Percentiles rank a stretch among this genome's conserved stretches.
Evolutionary conservation across 495 filamentous ascomycete genomes (phyloP).

Genomic region (Neurospora sp.): DNA sequence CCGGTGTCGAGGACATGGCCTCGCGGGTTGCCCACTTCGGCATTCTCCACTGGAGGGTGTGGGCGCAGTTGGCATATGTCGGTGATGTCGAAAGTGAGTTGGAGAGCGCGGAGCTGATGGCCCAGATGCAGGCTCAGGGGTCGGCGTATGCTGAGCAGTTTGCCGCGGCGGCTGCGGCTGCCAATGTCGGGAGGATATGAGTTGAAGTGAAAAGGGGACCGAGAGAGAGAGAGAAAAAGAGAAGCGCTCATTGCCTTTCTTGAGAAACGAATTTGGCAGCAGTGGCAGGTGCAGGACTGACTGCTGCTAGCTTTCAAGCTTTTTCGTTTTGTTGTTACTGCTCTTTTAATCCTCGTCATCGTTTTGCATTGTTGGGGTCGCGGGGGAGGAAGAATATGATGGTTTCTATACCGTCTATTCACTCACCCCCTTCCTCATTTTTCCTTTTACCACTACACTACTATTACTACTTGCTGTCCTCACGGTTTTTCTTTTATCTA

Average conservation of each 20-base stretch:
- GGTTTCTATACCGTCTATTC: neutral
- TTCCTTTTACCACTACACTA: neutral
- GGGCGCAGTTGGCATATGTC: slow-evolving; percentile 61
- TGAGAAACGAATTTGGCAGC: neutral
- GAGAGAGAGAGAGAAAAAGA: neutral
- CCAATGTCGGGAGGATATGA: neutral
- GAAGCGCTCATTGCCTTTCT: neutral
- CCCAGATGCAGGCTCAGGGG: neutral
- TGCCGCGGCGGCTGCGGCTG: neutral
- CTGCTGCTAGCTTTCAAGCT: neutral
- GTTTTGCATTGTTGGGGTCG: neutral
- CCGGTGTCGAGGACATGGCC: slow-evolving; percentile 55
- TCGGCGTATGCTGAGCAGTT: neutral
- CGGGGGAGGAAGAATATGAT: neutral
- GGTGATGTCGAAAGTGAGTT: slow-evolving; percentile 20
- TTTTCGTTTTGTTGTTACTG: neutral
- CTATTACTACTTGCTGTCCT: neutral
- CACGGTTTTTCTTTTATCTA: neutral
- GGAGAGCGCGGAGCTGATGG: neutral
- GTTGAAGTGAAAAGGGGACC: neutral
- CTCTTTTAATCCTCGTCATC: neutral
- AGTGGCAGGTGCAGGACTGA: neutral
- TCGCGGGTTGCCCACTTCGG: slow-evolving; percentile 69
- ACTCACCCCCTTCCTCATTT: neutral
- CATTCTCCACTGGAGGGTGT: slow-evolving; percentile 79